Percentiles rank a stretch among this genome's conserved stretches.
These are phyloP conservation scores for Alternaria hordeiaustralica DNA, from an alignment of 2,329 filamentous ascomycete genomes.

Conservation along the genomic window DNA sequence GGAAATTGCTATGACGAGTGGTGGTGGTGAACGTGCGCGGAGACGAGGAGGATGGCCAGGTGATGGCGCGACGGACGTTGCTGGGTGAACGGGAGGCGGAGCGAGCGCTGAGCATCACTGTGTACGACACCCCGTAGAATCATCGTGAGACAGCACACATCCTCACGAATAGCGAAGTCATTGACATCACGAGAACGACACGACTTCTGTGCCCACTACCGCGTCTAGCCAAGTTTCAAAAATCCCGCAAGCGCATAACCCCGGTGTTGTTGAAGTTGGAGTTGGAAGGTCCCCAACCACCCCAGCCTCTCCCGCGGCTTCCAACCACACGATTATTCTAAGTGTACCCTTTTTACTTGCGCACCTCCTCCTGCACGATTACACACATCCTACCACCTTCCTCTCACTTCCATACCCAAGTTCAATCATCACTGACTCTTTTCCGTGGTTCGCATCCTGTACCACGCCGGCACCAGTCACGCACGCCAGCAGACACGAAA, in stretches of 20 bases:
- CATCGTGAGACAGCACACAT: conserved; percentile 10
- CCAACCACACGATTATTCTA: conserved; percentile 40
- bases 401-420: neutral
- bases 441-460: conserved; percentile 3
- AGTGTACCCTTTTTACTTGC: conserved; percentile 41
- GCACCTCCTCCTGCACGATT: conserved; percentile 23
- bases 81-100: conserved; percentile 23
- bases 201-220: neutral
- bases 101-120: neutral
- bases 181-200: conserved; percentile 8
- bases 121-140: conserved; percentile 1
- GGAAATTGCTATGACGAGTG: conserved; percentile 1
- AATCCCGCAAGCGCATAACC: conserved; percentile 12
- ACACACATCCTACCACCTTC: conserved; percentile 13
- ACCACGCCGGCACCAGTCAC: conserved; percentile 3
- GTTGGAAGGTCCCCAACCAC: conserved; percentile 15
- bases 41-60: neutral
- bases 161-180: neutral
- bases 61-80: conserved; percentile 7
- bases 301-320: conserved; percentile 19
- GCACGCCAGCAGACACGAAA: neutral
- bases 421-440: conserved; percentile 16
- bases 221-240: conserved; percentile 4
- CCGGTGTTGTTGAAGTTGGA: conserved; percentile 4
- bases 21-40: conserved; percentile 12